Conservation (phyloP, 2,329 filamentous ascomycete genomes). For the Penicillium frequentans region DNA sequence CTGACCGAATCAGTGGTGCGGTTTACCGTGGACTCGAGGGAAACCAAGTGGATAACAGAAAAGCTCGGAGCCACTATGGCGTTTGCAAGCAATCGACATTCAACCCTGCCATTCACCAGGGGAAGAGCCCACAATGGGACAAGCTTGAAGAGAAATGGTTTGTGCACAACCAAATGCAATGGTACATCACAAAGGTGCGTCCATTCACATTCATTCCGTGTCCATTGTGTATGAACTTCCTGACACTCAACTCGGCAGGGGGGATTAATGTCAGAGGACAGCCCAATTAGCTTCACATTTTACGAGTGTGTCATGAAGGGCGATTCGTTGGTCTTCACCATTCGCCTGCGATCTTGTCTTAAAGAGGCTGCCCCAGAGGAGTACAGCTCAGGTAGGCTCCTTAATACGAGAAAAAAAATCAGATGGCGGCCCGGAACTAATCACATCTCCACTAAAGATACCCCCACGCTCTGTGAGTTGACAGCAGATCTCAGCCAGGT, state of each 20-base stretch:
- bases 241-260: too few species aligned
- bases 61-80: slow-evolving; percentile 24
- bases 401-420: too few species aligned
- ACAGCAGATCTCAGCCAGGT: slow-evolving; percentile 21
- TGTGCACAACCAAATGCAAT: not conserved
- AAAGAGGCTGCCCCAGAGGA: slow-evolving; percentile 2
- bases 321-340: not conserved
- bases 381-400: not conserved
- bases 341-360: slow-evolving; percentile 8
- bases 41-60: slow-evolving; percentile 22
- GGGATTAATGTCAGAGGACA: slow-evolving; percentile 18
- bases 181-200: too few species aligned
- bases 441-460: not conserved
- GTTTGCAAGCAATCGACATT: too few species aligned
- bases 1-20: slow-evolving; percentile 21
- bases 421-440: not conserved
- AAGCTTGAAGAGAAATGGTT: slow-evolving; percentile 7
- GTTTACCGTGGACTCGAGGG: slow-evolving; percentile 25
- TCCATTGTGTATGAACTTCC: too few species aligned
- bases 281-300: slow-evolving; percentile 14
- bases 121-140: slow-evolving; percentile 6
- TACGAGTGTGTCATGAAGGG: rapidly evolving
- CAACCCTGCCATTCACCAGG: not conserved
- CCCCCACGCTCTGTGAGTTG: slow-evolving; percentile 15
- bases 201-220: too few species aligned